Conservation (phyloP, 2,329 filamentous ascomycete genomes). For the Aspergillus brasiliensis region DNA sequence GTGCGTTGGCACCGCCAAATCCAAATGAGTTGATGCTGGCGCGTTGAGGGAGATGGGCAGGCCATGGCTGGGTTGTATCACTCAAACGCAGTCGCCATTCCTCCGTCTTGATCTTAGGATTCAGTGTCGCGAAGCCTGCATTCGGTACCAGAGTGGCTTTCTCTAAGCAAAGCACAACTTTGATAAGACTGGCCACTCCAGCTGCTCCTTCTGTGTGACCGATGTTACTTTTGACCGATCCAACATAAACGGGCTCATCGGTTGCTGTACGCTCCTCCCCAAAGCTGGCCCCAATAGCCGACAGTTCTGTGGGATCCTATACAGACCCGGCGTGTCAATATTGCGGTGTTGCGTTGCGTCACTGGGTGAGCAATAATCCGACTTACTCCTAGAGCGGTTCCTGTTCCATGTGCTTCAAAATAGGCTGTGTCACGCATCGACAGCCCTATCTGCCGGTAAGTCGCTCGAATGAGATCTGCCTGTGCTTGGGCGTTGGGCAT, state of each 20-base stretch:
- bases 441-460: conserved; percentile 31
- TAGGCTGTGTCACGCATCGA: conserved; percentile 27
- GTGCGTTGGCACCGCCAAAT: conserved; percentile 30
- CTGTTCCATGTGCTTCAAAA: conserved; percentile 47
- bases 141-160: conserved; percentile 47
- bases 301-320: conserved; percentile 21
- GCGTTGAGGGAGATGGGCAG: conserved; percentile 18
- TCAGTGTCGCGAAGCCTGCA: conserved; percentile 46
- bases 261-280: conserved; percentile 15
- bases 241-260: conserved; percentile 27
- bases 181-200: conserved; percentile 53
- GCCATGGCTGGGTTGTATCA: conserved; percentile 23
- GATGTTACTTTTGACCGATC: conserved; percentile 36
- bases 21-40: conserved; percentile 34
- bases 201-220: conserved; percentile 56
- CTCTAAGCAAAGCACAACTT: conserved; percentile 47
- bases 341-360: too few relatives aligned
- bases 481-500: conserved; percentile 44
- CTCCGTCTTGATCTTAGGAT: conserved; percentile 41
- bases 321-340: too few relatives aligned
- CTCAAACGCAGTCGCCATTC: conserved; percentile 22
- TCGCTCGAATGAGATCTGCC: conserved; percentile 36
- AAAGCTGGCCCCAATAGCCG: conserved; percentile 20
- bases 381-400: conserved; percentile 36
- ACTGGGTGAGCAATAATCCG: not conserved